Evolutionary conservation across 768 basidiomycete genomes (phyloP), one percentile per base, ranked within the genome.

Genomic region (Trametes elegans): DNA sequence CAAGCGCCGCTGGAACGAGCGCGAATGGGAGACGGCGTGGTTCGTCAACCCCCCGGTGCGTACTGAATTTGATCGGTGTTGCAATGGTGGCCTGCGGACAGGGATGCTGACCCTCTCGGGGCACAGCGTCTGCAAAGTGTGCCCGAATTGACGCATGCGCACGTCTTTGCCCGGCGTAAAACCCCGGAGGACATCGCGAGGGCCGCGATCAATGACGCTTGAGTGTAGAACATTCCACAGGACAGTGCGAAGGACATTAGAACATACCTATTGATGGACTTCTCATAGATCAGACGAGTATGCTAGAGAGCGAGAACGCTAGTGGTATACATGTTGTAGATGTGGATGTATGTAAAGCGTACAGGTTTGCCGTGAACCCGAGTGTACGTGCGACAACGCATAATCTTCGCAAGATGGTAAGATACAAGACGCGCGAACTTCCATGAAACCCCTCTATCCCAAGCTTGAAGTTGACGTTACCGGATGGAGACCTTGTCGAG

Each of bases 21-120:
- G 64, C 5, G 78, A 80, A n/a, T 94, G 89, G 90, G 92, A 94
- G 71, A 90, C 90, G 0, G 89, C 88, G 2, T 94, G 92, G 92
- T 93, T 93, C 64, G 87, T 91, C 38, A 93, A 93, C 65, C 91
- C 91, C 38, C 88, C 85, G 45, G 91, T 93, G 63, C 66, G 87
- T 54, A 11, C 18, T 48, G 5, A 32, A 52, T 19, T 16, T 24
- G 19, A 23, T 55, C 26, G 55, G 21, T 24, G 31, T 24, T 9
- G 6, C 18, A 10, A 21, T 39, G 18, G 36, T 45, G 13, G 26
- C 46, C 24, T n/a, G 3, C 55, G 55, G 29, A 44, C n/a, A 47
- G 36, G 49, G 43, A 16, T 19, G 18, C 32, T 57, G 36, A 45
- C 45, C 46, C 38, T 24, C 49, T 26, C 53, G n/a, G 9, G n/a